Evolutionary conservation across 352 stramenopile species (phyloP).

Genomic region (Globisporangium spinosum): DNA sequence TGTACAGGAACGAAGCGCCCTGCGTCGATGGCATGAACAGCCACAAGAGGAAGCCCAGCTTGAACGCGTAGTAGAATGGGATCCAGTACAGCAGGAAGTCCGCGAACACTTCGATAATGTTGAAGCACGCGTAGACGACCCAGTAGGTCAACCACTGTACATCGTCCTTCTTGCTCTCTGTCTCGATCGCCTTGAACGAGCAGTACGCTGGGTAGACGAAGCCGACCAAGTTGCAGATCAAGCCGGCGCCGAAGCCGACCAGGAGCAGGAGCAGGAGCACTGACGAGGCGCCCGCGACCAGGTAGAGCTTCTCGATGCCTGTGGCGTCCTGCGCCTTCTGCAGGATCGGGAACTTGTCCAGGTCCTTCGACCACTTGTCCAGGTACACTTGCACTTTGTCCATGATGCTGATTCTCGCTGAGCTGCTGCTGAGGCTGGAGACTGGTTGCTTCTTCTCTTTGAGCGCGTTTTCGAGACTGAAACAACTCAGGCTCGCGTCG

Average conservation of each 20-base stretch:
- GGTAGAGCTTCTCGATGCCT: slow-evolving; percentile 88
- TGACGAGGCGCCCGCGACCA: slow-evolving; percentile 56
- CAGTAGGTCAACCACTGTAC: slow-evolving; percentile 96
- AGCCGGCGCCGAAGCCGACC: slow-evolving; percentile 77
- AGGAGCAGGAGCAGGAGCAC: slow-evolving; percentile 77
- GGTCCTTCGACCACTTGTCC: slow-evolving; percentile 85
- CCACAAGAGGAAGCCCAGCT: slow-evolving; percentile 96
- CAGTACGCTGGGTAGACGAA: slow-evolving; percentile 82
- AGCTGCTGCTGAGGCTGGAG: background rate
- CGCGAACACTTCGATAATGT: slow-evolving; percentile 95
- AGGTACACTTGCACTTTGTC: slow-evolving; percentile 81
- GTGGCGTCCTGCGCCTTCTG: slow-evolving; percentile 78
- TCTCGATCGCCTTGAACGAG: slow-evolving; percentile 87
- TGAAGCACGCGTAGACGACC: slow-evolving; percentile 97
- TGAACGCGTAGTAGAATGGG: slow-evolving; percentile 98
- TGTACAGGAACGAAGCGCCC: slow-evolving; percentile 95
- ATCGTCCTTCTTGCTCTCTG: slow-evolving; percentile 74
- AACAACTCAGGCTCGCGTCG: slow-evolving; percentile 6
- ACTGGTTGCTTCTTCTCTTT: slow-evolving; percentile 10
- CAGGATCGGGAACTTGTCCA: slow-evolving; percentile 78
- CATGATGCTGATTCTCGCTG: slow-evolving; percentile 29
- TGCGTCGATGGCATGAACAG: slow-evolving; percentile 96
- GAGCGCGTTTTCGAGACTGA: slow-evolving; percentile 20
- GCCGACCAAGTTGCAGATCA: slow-evolving; percentile 83
- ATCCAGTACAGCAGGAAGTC: slow-evolving; percentile 97